phyloP scores from a whole-genome alignment of 2,329 filamentous ascomycete genomes.

The Simplicillium aogashimaense region DNA sequence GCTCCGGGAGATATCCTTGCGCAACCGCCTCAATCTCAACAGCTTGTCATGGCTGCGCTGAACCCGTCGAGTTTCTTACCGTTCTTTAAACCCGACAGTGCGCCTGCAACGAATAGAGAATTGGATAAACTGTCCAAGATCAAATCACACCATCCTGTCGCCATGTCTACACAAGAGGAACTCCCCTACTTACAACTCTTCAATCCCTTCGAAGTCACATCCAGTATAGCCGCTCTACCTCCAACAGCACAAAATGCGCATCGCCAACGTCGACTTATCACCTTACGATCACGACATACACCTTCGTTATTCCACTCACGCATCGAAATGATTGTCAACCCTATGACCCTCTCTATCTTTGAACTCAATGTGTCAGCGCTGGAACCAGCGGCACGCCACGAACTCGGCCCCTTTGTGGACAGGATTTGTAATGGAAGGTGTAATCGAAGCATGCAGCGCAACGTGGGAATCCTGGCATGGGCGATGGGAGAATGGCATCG shows the following conservation, averaged over 20 bases:
- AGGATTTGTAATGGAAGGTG: conserved; percentile 25
- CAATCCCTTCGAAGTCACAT: conserved; percentile 54
- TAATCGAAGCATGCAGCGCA: conserved; percentile 39
- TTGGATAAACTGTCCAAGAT: conserved; percentile 28
- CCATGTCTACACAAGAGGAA: conserved; percentile 53
- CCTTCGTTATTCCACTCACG: conserved; percentile 47
- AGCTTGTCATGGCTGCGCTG: conserved; percentile 36
- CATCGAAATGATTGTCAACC: conserved; percentile 49
- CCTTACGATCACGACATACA: conserved; percentile 27
- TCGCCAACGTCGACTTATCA: conserved; percentile 47
- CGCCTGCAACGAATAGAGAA: conserved; percentile 14
- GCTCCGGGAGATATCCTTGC: conserved; percentile 22
- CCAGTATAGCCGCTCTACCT: conserved; percentile 37
- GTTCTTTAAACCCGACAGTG: conserved; percentile 28
- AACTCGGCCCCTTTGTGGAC: conserved; percentile 45
- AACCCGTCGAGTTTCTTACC: conserved; percentile 43
- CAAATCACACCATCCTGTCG: conserved; percentile 54
- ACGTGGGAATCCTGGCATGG: conserved; percentile 53
- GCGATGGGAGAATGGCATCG: conserved; percentile 61
- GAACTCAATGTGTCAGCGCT: conserved; percentile 43
- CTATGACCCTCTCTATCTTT: conserved; percentile 38
- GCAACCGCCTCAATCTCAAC: conserved; percentile 19
- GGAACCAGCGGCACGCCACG: conserved; percentile 46
- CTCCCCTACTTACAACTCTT: conserved; percentile 63
- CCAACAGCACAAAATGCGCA: conserved; percentile 20